phyloP scores from a whole-genome alignment of 371 early-diverging fungal genomes.

The Ordospora colligata region DNA sequence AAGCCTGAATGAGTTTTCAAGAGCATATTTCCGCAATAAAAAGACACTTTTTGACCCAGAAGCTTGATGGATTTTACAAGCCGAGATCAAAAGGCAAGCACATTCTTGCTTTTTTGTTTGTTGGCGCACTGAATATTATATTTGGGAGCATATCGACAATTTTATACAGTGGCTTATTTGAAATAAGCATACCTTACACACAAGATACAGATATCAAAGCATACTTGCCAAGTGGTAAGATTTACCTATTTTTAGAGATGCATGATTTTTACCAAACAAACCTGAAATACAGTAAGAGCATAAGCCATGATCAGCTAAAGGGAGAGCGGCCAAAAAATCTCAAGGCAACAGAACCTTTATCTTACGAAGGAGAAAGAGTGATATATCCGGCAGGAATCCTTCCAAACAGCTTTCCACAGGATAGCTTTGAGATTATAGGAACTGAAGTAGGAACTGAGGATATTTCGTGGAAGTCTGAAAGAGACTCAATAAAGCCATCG shows the following conservation, averaged over 20 bases:
- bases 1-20: not conserved
- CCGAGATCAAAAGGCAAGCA: not conserved
- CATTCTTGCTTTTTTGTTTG: not conserved
- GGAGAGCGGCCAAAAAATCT: conserved; percentile 64
- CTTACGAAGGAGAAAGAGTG: conserved; percentile 43
- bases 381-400: conserved; percentile 94
- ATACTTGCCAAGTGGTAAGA: conserved; percentile 12
- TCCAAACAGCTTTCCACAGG: conserved; percentile 87
- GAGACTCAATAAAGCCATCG: conserved; percentile 32
- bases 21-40: not conserved
- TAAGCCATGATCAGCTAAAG: conserved; percentile 69
- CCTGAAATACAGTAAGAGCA: conserved; percentile 79
- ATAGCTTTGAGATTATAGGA: conserved; percentile 57
- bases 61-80: not conserved
- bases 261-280: conserved; percentile 95
- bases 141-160: conserved; percentile 13
- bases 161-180: conserved; percentile 6
- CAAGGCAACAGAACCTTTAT: conserved; percentile 63
- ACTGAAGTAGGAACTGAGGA: conserved; percentile 64
- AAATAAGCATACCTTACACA: not conserved
- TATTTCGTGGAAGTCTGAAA: conserved; percentile 80
- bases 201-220: not conserved
- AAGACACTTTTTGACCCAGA: conserved; percentile 1
- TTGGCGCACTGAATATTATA: not conserved
- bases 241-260: conserved; percentile 63